Evolutionary conservation across 805 yeast genomes (phyloP).

Genomic region (Starmerella cellae): DNA sequence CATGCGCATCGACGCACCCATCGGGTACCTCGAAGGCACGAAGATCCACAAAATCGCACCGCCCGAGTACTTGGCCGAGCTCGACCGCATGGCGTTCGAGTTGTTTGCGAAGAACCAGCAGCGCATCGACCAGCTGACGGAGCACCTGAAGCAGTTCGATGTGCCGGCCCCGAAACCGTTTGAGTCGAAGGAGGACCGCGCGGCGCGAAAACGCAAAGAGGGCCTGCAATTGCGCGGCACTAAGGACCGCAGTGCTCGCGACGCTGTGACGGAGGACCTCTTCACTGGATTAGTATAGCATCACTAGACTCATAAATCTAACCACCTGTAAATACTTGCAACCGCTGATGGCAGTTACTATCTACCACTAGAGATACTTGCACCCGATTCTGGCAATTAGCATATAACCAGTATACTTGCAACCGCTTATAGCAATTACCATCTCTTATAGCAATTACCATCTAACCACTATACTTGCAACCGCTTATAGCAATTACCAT

Average conservation of each 20-base stretch:
- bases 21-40: constrained; percentile 40
- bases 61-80: constrained; percentile 37
- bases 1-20: constrained; percentile 62
- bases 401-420: too few relatives aligned
- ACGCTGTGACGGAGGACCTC: too few relatives aligned
- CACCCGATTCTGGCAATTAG: too few relatives aligned
- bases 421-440: too few relatives aligned
- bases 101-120: constrained; percentile 53
- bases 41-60: constrained; percentile 36
- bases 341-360: too few relatives aligned
- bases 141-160: constrained; percentile 6
- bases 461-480: too few relatives aligned
- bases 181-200: constrained; percentile 47
- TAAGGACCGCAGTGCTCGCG: not conserved
- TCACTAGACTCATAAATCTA: too few relatives aligned
- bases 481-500: too few relatives aligned
- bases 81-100: constrained; percentile 44
- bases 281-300: too few relatives aligned
- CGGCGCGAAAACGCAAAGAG: constrained; percentile 6
- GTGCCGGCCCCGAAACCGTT: constrained; percentile 24
- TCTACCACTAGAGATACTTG: too few relatives aligned
- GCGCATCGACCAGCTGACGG: constrained; percentile 38
- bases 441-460: too few relatives aligned
- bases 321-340: too few relatives aligned
- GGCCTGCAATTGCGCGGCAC: constrained; percentile 2